These are phyloP conservation scores for Saccharomyces hybrid DNA, from an alignment of 1,139 yeast genomes.

Conservation along the genomic window DNA sequence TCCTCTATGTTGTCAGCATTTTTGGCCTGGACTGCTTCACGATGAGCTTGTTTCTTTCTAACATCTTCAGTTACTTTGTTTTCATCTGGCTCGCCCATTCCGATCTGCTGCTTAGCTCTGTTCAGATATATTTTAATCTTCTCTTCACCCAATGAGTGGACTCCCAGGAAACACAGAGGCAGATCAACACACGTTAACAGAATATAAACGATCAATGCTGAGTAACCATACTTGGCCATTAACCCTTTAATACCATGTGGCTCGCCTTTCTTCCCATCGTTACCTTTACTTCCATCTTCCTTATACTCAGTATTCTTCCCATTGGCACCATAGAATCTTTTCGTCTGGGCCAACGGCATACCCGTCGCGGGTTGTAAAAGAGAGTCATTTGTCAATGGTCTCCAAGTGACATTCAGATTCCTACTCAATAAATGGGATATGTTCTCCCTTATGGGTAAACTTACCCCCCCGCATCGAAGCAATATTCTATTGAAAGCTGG, in stretches of 20 bases:
- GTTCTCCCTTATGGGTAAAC: neutral
- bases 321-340: neutral
- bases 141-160: constrained; percentile 82
- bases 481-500: neutral
- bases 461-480: neutral
- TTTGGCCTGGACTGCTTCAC: constrained; percentile 5
- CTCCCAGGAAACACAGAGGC: constrained; percentile 74
- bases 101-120: constrained; percentile 50
- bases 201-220: constrained; percentile 81
- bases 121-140: constrained; percentile 62
- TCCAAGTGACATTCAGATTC: neutral
- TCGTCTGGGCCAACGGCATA: neutral
- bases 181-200: constrained; percentile 65
- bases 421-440: neutral
- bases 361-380: neutral
- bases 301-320: neutral
- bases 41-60: constrained; percentile 15
- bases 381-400: neutral
- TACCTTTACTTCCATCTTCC: neutral
- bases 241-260: constrained; percentile 43
- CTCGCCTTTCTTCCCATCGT: constrained; percentile 1
- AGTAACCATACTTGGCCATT: constrained; percentile 81
- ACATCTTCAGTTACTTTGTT: constrained; percentile 27
- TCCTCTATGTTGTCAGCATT: constrained; percentile 10
- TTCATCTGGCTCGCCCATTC: constrained; percentile 43